Conservation (phyloP, 225 moss, liverwort and hornwort species). For the Pseudisothecium myosuroides region DNA sequence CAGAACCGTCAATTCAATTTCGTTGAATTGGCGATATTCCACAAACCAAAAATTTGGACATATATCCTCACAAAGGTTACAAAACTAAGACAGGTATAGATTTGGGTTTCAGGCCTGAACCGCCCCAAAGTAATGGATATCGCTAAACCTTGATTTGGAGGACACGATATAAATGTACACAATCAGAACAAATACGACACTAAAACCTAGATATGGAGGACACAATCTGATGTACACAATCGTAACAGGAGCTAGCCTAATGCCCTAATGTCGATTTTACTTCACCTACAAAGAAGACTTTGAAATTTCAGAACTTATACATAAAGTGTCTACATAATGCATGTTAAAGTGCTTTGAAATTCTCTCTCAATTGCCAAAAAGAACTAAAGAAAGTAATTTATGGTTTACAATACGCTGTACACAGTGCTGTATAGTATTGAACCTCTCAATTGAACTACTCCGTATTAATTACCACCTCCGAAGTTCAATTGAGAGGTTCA, state of each 20-base stretch:
- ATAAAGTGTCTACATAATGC: background rate
- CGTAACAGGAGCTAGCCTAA: background rate
- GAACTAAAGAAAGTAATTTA: no score
- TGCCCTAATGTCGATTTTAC: background rate
- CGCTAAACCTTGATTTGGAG: background rate
- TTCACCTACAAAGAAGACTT: background rate
- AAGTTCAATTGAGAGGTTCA: no score
- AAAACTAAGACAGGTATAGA: background rate
- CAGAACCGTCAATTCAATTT: background rate
- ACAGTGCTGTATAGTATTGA: no score
- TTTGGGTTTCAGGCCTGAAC: background rate
- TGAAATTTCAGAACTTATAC: background rate
- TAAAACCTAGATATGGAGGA: background rate
- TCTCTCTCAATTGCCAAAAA: background rate
- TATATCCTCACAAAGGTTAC: background rate
- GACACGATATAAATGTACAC: background rate
- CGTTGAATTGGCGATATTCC: background rate
- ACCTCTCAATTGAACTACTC: no score
- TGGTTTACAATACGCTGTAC: no score
- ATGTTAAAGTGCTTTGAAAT: background rate
- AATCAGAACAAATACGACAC: background rate
- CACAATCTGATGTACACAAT: background rate
- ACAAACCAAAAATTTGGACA: background rate
- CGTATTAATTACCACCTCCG: no score
- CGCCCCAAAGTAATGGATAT: background rate